Evolutionary conservation across 148 eudicot genomes (phyloP).

Genomic region (Persicaria tinctoria): DNA sequence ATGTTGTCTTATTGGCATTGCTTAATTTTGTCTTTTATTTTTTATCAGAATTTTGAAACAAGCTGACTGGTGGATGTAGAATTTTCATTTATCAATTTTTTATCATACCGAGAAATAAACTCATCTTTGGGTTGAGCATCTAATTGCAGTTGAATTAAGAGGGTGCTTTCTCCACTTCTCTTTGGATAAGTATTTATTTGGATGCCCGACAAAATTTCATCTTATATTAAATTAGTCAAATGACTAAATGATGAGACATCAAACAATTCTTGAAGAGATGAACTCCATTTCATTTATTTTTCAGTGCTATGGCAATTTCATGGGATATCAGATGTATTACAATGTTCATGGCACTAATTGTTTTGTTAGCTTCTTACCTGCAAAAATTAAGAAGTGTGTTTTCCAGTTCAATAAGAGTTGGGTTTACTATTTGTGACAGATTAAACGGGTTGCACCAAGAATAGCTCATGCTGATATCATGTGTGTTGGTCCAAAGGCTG

Average conservation of each 20-base stretch:
- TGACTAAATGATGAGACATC: no score
- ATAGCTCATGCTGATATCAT: conserved; percentile 87
- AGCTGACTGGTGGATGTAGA: background rate
- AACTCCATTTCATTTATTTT: background rate
- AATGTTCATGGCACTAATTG: background rate
- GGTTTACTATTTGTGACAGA: conserved; percentile 38
- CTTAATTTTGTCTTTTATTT: background rate
- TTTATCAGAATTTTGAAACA: background rate
- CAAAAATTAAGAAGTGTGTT: background rate
- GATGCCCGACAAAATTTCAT: background rate
- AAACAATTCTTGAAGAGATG: background rate
- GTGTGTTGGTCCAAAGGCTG: conserved; percentile 83
- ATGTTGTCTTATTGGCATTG: background rate
- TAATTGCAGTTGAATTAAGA: background rate
- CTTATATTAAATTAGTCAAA: background rate
- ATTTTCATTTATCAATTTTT: background rate
- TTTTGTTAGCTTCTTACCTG: background rate
- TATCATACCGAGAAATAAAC: background rate
- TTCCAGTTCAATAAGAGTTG: background rate
- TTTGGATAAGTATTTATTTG: background rate
- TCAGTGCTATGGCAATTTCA: background rate
- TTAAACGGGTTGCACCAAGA: conserved; percentile 82
- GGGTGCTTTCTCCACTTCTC: background rate
- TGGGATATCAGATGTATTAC: background rate
- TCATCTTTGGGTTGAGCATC: background rate